Evolutionary conservation across 768 basidiomycete species (phyloP).

Genomic region (Melanogaster broomeanus): DNA sequence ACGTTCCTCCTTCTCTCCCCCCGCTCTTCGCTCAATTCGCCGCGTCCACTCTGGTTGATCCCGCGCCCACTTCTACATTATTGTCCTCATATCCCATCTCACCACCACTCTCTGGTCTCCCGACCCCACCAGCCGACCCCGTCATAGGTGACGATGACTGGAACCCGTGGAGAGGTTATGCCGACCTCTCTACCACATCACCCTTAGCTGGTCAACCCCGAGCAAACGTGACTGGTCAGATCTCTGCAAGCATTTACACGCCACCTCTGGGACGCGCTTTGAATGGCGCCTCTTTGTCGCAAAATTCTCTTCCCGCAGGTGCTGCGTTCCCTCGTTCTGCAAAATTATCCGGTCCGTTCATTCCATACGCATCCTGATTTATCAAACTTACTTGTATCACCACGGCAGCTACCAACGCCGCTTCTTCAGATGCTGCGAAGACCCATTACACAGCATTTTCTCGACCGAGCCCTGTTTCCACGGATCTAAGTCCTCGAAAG

Average conservation of each 20-base stretch:
- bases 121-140: not conserved
- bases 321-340: not conserved
- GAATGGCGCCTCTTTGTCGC: not conserved
- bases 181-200: not conserved
- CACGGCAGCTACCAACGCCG: constrained; percentile 5
- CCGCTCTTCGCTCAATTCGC: constrained; percentile 47
- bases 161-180: constrained; percentile 25
- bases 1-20: constrained; percentile 33
- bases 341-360: constrained; percentile 17
- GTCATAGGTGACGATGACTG: constrained; percentile 10
- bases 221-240: not conserved
- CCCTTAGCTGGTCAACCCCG: constrained; percentile 3
- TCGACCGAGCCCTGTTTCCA: constrained; percentile 19
- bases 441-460: not conserved
- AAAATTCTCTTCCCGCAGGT: not conserved
- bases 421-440: constrained; percentile 4
- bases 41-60: constrained; percentile 29
- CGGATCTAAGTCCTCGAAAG: constrained; percentile 9
- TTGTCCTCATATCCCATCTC: constrained; percentile 13
- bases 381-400: constrained; percentile 2
- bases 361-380: not conserved
- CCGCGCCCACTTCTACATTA: constrained; percentile 16
- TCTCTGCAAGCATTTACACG: not conserved
- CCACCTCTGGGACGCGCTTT: not conserved
- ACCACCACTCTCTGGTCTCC: constrained; percentile 7